Conservation (phyloP, 208 protist species). For the Herpetomonas samuelpessoai region DNA sequence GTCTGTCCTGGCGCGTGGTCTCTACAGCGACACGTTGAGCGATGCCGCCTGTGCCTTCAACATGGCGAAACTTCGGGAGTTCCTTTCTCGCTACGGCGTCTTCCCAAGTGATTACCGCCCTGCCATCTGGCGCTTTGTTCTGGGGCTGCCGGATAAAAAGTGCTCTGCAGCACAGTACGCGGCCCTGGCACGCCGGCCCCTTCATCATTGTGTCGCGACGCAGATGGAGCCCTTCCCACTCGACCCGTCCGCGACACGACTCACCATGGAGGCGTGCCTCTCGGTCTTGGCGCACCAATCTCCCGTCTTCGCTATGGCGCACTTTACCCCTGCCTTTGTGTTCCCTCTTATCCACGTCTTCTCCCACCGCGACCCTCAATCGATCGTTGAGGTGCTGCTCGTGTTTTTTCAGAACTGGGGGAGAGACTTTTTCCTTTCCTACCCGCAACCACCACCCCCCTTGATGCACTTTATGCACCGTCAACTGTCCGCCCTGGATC, state of each 20-base stretch:
- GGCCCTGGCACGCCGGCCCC: conserved; percentile 42
- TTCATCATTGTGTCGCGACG: conserved; percentile 43
- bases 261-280: conserved; percentile 47
- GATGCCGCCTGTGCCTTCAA: conserved; percentile 48
- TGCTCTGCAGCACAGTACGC: conserved; percentile 66
- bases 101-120: conserved; percentile 71
- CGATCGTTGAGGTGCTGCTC: conserved; percentile 63
- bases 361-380: conserved; percentile 50
- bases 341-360: conserved; percentile 76
- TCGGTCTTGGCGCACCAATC: conserved; percentile 70
- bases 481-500: conserved; percentile 42
- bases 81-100: conserved; percentile 60
- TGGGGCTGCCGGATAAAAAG: conserved; percentile 45
- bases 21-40: conserved; percentile 26
- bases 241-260: conserved; percentile 16
- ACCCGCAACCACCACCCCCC: conserved; percentile 59
- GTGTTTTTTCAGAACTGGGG: conserved; percentile 82
- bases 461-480: conserved; percentile 51
- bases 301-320: conserved; percentile 61
- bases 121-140: conserved; percentile 80
- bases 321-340: conserved; percentile 72
- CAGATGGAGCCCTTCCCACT: conserved; percentile 72
- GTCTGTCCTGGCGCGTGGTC: neutral
- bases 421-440: conserved; percentile 71
- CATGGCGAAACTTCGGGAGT: conserved; percentile 51